Evolutionary conservation across 2,329 filamentous ascomycete species (phyloP).

Genomic region (Magnaporthales sp.): DNA sequence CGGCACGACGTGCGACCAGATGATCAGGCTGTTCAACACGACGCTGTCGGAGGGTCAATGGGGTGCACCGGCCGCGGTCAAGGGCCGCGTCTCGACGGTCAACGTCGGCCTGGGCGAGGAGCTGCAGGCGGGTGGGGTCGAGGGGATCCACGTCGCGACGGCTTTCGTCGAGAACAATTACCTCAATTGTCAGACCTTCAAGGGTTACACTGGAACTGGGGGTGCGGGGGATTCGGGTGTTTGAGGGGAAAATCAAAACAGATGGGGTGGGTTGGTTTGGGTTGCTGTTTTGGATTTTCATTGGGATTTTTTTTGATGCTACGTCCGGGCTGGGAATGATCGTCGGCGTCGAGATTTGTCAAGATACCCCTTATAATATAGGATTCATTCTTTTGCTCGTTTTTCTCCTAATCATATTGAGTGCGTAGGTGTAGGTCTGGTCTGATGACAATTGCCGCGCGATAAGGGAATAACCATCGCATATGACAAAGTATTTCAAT

Average conservation of each 20-base stretch:
- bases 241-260: not conserved
- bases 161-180: conserved; percentile 24
- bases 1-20: conserved; percentile 30
- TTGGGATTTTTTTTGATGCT: not conserved
- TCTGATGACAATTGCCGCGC: too few species aligned
- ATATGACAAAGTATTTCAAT: too few species aligned
- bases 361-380: not conserved
- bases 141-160: conserved; percentile 21
- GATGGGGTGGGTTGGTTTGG: not conserved
- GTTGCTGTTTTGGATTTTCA: not conserved
- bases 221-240: not conserved
- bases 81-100: conserved; percentile 14
- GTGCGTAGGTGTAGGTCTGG: too few species aligned
- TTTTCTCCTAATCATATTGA: not conserved
- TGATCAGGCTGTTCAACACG: conserved; percentile 24
- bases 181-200: conserved; percentile 18
- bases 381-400: not conserved
- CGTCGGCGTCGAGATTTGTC: not conserved
- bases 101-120: conserved; percentile 13
- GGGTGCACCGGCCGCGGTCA: conserved; percentile 16
- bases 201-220: conserved; percentile 16
- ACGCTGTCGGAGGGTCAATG: conserved; percentile 15
- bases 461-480: too few species aligned
- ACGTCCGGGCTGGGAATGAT: not conserved
- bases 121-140: conserved; percentile 14